Conservation (phyloP, 805 yeast species). For the Middelhovenomyces tepae region DNA sequence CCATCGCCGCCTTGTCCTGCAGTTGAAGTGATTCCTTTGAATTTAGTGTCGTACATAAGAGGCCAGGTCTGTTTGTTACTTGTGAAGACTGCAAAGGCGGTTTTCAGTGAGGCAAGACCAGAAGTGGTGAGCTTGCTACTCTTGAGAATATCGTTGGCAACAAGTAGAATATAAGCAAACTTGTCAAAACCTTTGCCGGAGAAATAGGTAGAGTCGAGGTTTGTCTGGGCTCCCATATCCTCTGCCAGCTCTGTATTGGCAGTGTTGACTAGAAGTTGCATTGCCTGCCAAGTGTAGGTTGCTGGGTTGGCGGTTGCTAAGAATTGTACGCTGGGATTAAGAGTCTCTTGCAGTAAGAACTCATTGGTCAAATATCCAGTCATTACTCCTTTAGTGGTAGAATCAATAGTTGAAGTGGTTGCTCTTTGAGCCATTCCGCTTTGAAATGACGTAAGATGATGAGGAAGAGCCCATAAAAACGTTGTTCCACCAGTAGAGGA, state of each 20-base stretch:
- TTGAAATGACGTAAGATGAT: conserved; percentile 44
- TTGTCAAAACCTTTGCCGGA: conserved; percentile 85
- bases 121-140: conserved; percentile 43
- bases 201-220: conserved; percentile 79
- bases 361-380: conserved; percentile 28
- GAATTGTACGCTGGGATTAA: conserved; percentile 40
- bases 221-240: conserved; percentile 49
- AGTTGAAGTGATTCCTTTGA: conserved; percentile 33
- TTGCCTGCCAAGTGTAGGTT: conserved; percentile 30
- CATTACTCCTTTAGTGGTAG: conserved; percentile 39
- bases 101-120: conserved; percentile 50
- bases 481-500: conserved; percentile 33
- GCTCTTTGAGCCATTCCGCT: conserved; percentile 22
- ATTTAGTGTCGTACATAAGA: conserved; percentile 65
- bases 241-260: conserved; percentile 46
- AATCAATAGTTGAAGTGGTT: conserved; percentile 33
- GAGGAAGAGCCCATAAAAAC: conserved; percentile 60
- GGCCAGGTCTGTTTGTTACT: conserved; percentile 63
- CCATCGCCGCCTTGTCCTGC: conserved; percentile 28
- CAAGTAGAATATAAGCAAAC: conserved; percentile 78
- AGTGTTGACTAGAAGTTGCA: conserved; percentile 34
- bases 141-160: conserved; percentile 54
- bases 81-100: conserved; percentile 62
- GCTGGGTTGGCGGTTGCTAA: conserved; percentile 18
- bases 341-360: conserved; percentile 27